Evolutionary conservation across 1,139 yeast species (phyloP), one percentile per base, ranked within the genome.

Genomic region (Candida freyschussii): DNA sequence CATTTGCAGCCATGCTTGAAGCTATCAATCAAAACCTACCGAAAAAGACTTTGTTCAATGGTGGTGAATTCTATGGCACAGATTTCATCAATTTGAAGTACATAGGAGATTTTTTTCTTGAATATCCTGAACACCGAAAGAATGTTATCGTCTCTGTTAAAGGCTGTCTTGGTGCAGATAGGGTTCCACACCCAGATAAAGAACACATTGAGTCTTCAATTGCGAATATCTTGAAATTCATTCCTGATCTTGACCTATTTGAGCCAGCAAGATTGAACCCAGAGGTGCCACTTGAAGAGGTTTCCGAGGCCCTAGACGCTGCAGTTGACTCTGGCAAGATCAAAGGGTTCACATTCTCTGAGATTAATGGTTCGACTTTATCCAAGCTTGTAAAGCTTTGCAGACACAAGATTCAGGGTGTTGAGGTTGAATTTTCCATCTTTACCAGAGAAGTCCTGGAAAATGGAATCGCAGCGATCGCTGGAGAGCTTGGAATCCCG

Each of bases 41-140:
- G 41, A 65, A 69, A 21, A 70, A 70, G 36, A 72, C 69, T 19
- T 68, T 80, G 39, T 62, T 84, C 60, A 85, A 85, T 51, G 75
- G 75, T 19, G 94, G 93, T 36, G 91, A 80, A 47, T 83, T 85
- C 52, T 86, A 86, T 51, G 93, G 93, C 17, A 56, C 65, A 0
- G 63, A 69, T 29, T 62, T 59, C 33, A 58, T 62, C 44, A 77
- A 77, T 47, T 58, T 82, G 57, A 60, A 69, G 45, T 63, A 74
- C 30, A 51, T 83, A 25, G 60, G 69, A 33, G 67, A 66, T 8
- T 84, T 78, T 50, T 72, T 81, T 37, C 65, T 59, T 10, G 62
- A 66, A 45, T 62, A 72, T 39, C 81, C 82, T 1, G 76, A 70
- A 28, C 57, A 62, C 31, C 64, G 72, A 24, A 61, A 69, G 34